phyloP scores from a whole-genome alignment of 768 basidiomycete species.

The Phaeotremella skinneri region DNA sequence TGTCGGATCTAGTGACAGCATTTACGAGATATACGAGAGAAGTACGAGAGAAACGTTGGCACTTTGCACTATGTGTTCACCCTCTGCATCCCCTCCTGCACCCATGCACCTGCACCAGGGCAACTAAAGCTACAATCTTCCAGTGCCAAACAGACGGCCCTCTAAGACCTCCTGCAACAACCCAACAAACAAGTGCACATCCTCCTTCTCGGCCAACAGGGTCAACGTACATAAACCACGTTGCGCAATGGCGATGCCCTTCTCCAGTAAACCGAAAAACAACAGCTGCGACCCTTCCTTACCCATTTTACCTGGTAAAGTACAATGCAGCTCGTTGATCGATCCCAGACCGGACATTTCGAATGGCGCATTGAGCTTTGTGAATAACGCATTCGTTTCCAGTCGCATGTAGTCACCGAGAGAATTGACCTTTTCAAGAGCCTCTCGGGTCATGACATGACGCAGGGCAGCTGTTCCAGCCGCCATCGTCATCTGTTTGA shows the following conservation, averaged over 20 bases:
- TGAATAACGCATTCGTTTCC: slow-evolving; percentile 14
- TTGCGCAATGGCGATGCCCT: slow-evolving; percentile 17
- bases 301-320: not conserved
- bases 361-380: not conserved
- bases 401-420: slow-evolving; percentile 21
- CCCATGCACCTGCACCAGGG: too few relatives aligned
- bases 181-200: slow-evolving; percentile 4
- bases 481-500: slow-evolving; percentile 21
- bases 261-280: slow-evolving; percentile 17
- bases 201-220: slow-evolving; percentile 4
- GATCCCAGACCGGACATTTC: slow-evolving; percentile 30
- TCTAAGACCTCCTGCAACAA: slow-evolving; percentile 15
- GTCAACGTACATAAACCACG: slow-evolving; percentile 19
- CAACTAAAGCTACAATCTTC: too few relatives aligned
- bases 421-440: slow-evolving; percentile 14
- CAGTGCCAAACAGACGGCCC: not conserved
- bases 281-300: slow-evolving; percentile 7
- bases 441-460: slow-evolving; percentile 18
- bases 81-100: too few relatives aligned
- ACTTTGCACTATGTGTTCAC: too few relatives aligned
- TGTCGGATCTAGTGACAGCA: too few relatives aligned
- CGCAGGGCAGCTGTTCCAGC: slow-evolving; percentile 20
- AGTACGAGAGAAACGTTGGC: too few relatives aligned
- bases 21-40: too few relatives aligned
- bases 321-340: slow-evolving; percentile 26